Evolutionary conservation across 352 stramenopile species (phyloP).

Genomic region (Elongisporangium undulatum): DNA sequence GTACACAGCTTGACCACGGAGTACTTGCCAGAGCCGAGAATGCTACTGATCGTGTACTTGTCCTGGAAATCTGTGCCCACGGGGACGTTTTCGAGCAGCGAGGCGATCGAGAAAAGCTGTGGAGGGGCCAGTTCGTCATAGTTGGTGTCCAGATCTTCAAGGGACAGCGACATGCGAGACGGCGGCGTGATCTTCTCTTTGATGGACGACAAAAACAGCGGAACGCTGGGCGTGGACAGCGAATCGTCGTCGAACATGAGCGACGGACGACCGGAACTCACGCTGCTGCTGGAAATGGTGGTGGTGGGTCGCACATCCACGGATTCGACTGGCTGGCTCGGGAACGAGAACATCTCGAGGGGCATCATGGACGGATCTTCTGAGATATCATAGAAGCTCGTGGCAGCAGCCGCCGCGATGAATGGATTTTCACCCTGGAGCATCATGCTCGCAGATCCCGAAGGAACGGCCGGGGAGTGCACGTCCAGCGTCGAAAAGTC

Average conservation of each 20-base stretch:
- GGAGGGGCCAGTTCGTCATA: slow-evolving; percentile 37
- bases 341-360: slow-evolving; percentile 10
- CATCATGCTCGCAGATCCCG: slow-evolving; percentile 42
- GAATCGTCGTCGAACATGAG: slow-evolving; percentile 62
- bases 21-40: slow-evolving; percentile 75
- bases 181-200: slow-evolving; percentile 57
- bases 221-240: slow-evolving; percentile 24
- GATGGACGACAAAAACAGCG: slow-evolving; percentile 63
- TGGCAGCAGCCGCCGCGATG: slow-evolving; percentile 18
- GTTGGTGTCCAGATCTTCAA: slow-evolving; percentile 44
- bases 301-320: slow-evolving; percentile 5
- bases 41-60: slow-evolving; percentile 39
- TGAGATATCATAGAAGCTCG: slow-evolving; percentile 22
- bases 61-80: slow-evolving; percentile 57
- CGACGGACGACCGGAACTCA: slow-evolving; percentile 29
- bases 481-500: slow-evolving; percentile 52
- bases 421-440: slow-evolving; percentile 33
- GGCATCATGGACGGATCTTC: slow-evolving; percentile 20
- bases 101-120: slow-evolving; percentile 64
- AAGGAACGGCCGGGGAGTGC: slow-evolving; percentile 25
- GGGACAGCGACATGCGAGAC: slow-evolving; percentile 52
- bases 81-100: slow-evolving; percentile 57
- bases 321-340: background rate
- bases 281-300: slow-evolving; percentile 4
- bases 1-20: slow-evolving; percentile 71